These are phyloP conservation scores for Ogataea polymorpha DNA, from an alignment of 805 yeast species.

Conservation along the genomic window DNA sequence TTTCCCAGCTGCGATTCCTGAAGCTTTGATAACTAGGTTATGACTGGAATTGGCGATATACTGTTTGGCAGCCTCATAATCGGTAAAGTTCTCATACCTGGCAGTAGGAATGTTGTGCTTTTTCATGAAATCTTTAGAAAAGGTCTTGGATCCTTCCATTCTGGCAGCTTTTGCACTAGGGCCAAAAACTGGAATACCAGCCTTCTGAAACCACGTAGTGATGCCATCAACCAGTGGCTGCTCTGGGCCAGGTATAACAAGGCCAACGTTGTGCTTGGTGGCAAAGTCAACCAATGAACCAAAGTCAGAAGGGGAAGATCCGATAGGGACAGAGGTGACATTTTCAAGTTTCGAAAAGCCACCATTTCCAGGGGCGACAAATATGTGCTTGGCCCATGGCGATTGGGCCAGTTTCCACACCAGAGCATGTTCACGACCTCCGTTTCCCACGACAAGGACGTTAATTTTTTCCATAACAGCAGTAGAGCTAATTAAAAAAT, in stretches of 20 bases:
- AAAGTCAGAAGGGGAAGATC: slow-evolving; percentile 66
- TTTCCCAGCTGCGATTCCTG: slow-evolving; percentile 98
- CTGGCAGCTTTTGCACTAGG: slow-evolving; percentile 88
- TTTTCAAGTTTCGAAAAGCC: slow-evolving; percentile 67
- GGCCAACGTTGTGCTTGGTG: slow-evolving; percentile 53
- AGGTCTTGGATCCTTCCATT: slow-evolving; percentile 96
- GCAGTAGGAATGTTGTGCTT: slow-evolving; percentile 95
- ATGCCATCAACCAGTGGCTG: slow-evolving; percentile 97
- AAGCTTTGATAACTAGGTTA: slow-evolving; percentile 90
- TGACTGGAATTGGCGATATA: slow-evolving; percentile 65
- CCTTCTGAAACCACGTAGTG: slow-evolving; percentile 62
- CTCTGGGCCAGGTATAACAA: slow-evolving; percentile 98
- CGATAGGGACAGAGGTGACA: slow-evolving; percentile 68
- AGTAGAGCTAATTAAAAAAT: too few species aligned
- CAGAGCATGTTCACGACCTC: slow-evolving; percentile 98
- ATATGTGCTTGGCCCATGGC: slow-evolving; percentile 64
- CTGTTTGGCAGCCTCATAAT: slow-evolving; percentile 68
- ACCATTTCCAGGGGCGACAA: slow-evolving; percentile 96
- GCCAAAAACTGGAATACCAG: slow-evolving; percentile 95
- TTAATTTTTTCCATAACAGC: slow-evolving; percentile 36
- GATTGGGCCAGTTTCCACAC: slow-evolving; percentile 90
- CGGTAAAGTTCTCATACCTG: slow-evolving; percentile 74
- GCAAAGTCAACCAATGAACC: slow-evolving; percentile 72
- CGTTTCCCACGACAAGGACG: slow-evolving; percentile 88
- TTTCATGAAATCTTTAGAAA: slow-evolving; percentile 91